Percentiles rank a stretch among this genome's conserved stretches.
Evolutionary conservation across 768 basidiomycete species (phyloP).

Genomic region (Hericium coralloides): DNA sequence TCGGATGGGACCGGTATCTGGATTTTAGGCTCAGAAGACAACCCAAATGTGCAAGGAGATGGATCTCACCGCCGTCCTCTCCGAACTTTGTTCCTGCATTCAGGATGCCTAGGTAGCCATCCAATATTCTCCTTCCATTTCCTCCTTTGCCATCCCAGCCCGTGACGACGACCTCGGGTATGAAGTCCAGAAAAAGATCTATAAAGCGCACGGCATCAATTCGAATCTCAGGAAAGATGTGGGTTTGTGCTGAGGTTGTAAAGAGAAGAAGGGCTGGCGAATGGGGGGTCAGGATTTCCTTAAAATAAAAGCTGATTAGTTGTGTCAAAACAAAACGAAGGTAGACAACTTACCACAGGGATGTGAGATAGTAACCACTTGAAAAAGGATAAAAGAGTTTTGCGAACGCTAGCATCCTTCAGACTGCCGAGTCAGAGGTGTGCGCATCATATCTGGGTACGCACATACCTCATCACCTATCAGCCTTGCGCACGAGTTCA

Average conservation of each 20-base stretch:
- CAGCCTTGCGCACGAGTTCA: constrained; percentile 57
- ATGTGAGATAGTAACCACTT: constrained; percentile 64
- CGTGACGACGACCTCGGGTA: constrained; percentile 56
- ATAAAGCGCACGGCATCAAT: constrained; percentile 82
- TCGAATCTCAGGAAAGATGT: constrained; percentile 92
- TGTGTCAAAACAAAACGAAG: not conserved
- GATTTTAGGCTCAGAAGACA: constrained; percentile 12
- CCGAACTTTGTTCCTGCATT: constrained; percentile 58
- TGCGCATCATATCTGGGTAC: not conserved
- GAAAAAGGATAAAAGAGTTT: constrained; percentile 57
- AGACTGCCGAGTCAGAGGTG: not conserved
- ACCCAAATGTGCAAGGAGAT: not conserved
- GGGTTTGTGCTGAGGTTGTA: constrained; percentile 82
- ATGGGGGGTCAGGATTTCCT: constrained; percentile 73
- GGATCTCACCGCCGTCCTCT: constrained; percentile 36
- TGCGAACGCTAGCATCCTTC: constrained; percentile 77
- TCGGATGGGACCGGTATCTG: constrained; percentile 24
- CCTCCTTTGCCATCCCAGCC: constrained; percentile 53
- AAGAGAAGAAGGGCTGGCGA: constrained; percentile 72
- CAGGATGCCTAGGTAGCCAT: constrained; percentile 76
- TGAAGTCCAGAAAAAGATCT: constrained; percentile 59
- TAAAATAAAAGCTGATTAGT: not conserved
- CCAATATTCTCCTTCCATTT: constrained; percentile 58
- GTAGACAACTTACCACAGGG: constrained; percentile 35
- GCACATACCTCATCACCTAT: constrained; percentile 72